Percentiles rank a stretch among this genome's conserved stretches.
Conservation (phyloP, 495 filamentous ascomycete species). For the Tuber calosporum region DNA sequence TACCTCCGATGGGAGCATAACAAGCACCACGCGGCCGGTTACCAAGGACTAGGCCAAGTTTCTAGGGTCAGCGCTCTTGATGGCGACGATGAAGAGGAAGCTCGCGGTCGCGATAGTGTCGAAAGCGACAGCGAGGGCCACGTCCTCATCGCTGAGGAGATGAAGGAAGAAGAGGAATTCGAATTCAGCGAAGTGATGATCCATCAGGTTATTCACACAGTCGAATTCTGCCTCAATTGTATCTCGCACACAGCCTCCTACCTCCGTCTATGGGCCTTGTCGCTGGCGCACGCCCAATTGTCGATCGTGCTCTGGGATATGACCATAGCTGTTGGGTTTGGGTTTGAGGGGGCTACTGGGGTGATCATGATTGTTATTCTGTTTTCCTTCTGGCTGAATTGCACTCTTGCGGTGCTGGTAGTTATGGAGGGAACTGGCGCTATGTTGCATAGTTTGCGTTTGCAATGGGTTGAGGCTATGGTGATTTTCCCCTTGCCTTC, state of each 20-base stretch:
- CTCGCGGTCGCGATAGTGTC: slow-evolving; percentile 60
- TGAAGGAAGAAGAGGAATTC: slow-evolving; percentile 87
- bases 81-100: slow-evolving; percentile 63
- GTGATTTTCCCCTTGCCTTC: slow-evolving; percentile 38
- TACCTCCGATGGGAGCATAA: slow-evolving; percentile 91
- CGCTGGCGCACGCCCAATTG: slow-evolving; percentile 94
- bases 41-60: slow-evolving; percentile 75
- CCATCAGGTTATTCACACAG: slow-evolving; percentile 98
- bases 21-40: slow-evolving; percentile 74
- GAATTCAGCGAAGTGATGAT: slow-evolving; percentile 96
- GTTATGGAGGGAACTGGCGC: slow-evolving; percentile 83
- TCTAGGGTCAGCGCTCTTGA: slow-evolving; percentile 79
- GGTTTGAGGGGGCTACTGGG: slow-evolving; percentile 56
- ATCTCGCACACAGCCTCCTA: slow-evolving; percentile 99
- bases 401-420: slow-evolving; percentile 52
- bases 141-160: slow-evolving; percentile 84
- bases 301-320: slow-evolving; percentile 94
- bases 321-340: slow-evolving; percentile 75
- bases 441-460: slow-evolving; percentile 87
- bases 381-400: slow-evolving; percentile 81
- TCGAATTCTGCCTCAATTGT: slow-evolving; percentile 98
- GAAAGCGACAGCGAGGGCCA: slow-evolving; percentile 78
- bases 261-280: slow-evolving; percentile 95
- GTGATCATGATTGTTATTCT: slow-evolving; percentile 69
- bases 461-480: slow-evolving; percentile 99